phyloP scores from a whole-genome alignment of 495 filamentous ascomycete species.

The Aspergillus funiculosus region DNA sequence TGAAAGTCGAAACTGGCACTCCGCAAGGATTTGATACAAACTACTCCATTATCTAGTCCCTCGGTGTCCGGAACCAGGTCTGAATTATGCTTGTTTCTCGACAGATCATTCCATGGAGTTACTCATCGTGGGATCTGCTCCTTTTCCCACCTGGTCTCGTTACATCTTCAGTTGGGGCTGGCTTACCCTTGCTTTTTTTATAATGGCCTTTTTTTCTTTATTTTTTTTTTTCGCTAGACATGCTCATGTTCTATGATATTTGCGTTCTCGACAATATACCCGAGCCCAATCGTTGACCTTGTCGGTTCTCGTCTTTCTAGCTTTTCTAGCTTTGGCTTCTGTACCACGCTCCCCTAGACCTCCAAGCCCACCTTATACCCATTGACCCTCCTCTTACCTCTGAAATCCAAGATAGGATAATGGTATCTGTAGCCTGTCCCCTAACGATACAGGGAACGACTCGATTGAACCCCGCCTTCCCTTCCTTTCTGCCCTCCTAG shows the following conservation, averaged over 20 bases:
- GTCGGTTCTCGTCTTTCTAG: not conserved
- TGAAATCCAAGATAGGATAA: too few species aligned
- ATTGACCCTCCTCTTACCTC: too few species aligned
- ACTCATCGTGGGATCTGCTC: too few species aligned
- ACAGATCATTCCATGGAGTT: too few species aligned
- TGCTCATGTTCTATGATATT: conserved; percentile 1
- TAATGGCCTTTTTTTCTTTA: not conserved
- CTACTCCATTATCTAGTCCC: too few species aligned
- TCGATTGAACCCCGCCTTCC: not conserved
- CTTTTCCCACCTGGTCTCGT: too few species aligned
- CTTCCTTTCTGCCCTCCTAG: not conserved
- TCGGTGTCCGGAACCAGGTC: too few species aligned
- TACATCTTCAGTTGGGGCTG: not conserved
- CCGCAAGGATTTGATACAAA: too few species aligned
- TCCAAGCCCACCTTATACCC: not conserved
- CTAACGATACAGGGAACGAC: not conserved
- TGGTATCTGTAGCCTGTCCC: not conserved
- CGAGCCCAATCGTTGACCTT: conserved; percentile 11
- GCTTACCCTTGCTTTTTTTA: not conserved
- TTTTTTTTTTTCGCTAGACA: conserved; percentile 2
- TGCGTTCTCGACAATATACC: conserved; percentile 16
- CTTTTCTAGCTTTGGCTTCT: not conserved
- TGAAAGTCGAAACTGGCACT: too few species aligned
- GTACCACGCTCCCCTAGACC: not conserved
- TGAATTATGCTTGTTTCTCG: too few species aligned